Conservation (phyloP, 176 grass and related monocot species). For the Cenchrus fungigraminus region DNA sequence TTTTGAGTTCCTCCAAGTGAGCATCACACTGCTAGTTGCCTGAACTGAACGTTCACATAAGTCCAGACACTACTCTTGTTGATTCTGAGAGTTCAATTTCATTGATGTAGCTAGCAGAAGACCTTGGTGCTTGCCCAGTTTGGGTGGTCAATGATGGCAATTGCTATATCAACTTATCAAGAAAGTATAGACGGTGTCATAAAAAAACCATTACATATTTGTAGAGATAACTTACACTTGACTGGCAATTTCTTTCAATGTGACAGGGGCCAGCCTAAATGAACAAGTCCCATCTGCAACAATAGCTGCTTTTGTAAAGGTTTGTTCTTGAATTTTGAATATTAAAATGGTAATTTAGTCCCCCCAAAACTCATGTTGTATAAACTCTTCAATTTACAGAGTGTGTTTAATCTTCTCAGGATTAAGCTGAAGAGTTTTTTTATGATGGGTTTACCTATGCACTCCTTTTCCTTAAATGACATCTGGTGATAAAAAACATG, state of each 20-base stretch:
- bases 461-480: constrained; percentile 7
- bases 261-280: constrained; percentile 74
- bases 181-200: not conserved
- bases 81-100: constrained; percentile 39
- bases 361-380: not conserved
- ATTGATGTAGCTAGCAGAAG: constrained; percentile 80
- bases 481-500: not conserved
- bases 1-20: constrained; percentile 94
- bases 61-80: constrained; percentile 11
- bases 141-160: constrained; percentile 94
- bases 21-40: constrained; percentile 42
- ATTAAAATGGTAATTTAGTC: not conserved
- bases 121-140: constrained; percentile 75
- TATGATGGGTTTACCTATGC: not conserved
- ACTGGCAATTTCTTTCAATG: constrained; percentile 39
- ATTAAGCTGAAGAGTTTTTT: not conserved
- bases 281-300: constrained; percentile 70
- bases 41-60: constrained; percentile 28
- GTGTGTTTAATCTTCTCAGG: constrained; percentile 3
- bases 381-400: not conserved
- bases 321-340: constrained; percentile 41
- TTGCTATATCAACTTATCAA: constrained; percentile 39
- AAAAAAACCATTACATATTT: constrained; percentile 12
- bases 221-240: constrained; percentile 2
- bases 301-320: constrained; percentile 84